These are phyloP conservation scores for Fonsecaea multimorphosa DNA, from an alignment of 2,329 filamentous ascomycete species.

Conservation along the genomic window DNA sequence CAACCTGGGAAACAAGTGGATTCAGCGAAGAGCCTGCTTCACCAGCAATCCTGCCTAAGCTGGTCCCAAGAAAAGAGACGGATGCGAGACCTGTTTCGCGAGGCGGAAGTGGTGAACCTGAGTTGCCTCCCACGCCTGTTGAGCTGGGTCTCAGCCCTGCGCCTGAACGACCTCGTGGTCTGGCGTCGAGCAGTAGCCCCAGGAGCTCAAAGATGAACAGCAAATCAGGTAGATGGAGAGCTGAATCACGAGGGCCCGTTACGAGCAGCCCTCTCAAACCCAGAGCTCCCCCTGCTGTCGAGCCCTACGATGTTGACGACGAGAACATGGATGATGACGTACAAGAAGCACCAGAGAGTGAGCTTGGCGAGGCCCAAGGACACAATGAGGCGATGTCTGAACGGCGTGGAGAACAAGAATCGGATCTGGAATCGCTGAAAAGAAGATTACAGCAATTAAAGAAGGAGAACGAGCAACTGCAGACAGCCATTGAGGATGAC, in stretches of 20 bases:
- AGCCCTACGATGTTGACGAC: conserved; percentile 4
- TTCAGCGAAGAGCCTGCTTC: conserved; percentile 13
- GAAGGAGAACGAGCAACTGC: conserved; percentile 20
- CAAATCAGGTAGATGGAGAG: conserved; percentile 30
- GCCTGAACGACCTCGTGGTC: conserved; percentile 37
- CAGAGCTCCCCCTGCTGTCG: conserved; percentile 15
- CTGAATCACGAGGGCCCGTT: conserved; percentile 10
- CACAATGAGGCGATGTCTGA: conserved; percentile 19
- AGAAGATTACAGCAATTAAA: conserved; percentile 21
- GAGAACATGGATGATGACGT: conserved; percentile 13
- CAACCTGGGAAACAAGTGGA: neutral
- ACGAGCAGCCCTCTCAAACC: conserved; percentile 41
- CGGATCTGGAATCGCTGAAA: conserved; percentile 18
- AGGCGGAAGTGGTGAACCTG: conserved; percentile 30
- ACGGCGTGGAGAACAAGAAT: conserved; percentile 18
- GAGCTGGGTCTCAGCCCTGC: conserved; percentile 33
- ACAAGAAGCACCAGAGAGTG: conserved; percentile 27
- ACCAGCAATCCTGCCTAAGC: conserved; percentile 29
- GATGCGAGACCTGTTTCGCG: conserved; percentile 5
- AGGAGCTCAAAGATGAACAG: conserved; percentile 32
- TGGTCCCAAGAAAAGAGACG: conserved; percentile 29
- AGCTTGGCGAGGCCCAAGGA: conserved; percentile 21
- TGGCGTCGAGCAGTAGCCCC: conserved; percentile 38
- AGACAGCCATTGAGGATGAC: conserved; percentile 20
- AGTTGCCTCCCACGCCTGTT: conserved; percentile 39